Evolutionary conservation across 306 rosid species (phyloP).

Genomic region (Sesbania bispinosa): DNA sequence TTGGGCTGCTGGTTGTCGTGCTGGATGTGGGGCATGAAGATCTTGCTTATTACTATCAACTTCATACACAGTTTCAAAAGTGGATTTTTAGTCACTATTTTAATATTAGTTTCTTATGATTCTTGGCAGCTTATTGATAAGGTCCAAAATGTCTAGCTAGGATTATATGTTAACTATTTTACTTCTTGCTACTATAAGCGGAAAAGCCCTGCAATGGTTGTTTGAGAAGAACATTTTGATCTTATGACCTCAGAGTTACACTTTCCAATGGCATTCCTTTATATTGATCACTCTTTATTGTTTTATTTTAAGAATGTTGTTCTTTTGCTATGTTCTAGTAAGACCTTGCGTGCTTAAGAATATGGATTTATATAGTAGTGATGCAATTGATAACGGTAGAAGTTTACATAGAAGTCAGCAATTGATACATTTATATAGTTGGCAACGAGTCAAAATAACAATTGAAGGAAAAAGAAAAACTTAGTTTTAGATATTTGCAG

Average conservation of each 20-base stretch:
- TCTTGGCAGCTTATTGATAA: slow-evolving; percentile 15
- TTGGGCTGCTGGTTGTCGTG: slow-evolving; percentile 59
- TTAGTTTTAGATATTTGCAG: no score
- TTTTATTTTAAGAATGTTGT: not conserved
- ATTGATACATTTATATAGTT: no score
- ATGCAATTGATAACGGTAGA: no score
- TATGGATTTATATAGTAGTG: no score
- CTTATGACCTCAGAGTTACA: not conserved
- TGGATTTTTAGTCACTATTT: not conserved
- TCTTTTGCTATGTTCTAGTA: not conserved
- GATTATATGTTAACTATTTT: slow-evolving; percentile 12
- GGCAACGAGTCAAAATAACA: no score
- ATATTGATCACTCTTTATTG: no score
- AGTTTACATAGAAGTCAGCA: no score
- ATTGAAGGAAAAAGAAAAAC: no score
- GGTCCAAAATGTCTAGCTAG: not conserved
- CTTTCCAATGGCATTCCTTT: not conserved
- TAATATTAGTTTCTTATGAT: not conserved
- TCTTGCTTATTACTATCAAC: not conserved
- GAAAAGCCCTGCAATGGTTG: not conserved
- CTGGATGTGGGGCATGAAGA: slow-evolving; percentile 61
- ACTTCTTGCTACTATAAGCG: not conserved
- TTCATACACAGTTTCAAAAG: not conserved
- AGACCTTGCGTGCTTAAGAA: no score
- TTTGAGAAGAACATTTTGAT: slow-evolving; percentile 16